Conservation (phyloP, 306 rosid genomes). For the Prinsepia uniflora region DNA sequence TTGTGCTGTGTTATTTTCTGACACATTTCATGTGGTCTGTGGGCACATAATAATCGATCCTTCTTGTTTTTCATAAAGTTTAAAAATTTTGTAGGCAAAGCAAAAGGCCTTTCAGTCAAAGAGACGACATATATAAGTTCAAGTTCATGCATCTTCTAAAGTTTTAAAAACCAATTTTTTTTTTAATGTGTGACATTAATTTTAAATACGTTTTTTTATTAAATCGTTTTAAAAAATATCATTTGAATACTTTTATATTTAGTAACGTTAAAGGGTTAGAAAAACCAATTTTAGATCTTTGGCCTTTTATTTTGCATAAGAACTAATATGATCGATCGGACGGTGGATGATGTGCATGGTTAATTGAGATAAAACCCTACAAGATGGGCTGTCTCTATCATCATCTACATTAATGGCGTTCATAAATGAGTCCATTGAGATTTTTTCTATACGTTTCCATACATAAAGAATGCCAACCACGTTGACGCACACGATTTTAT, state of each 20-base stretch:
- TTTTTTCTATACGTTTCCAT: conserved; percentile 12
- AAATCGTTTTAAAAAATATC: too few species aligned
- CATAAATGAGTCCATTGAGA: conserved; percentile 35
- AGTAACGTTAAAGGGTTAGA: too few species aligned
- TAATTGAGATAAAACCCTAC: conserved; percentile 36
- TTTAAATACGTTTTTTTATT: too few species aligned
- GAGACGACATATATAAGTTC: conserved; percentile 13
- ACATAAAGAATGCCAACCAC: too few species aligned
- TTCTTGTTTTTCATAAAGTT: conserved; percentile 34
- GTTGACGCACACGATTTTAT: too few species aligned
- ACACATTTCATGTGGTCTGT: conserved; percentile 72
- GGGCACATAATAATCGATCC: conserved; percentile 38
- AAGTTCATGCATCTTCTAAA: conserved; percentile 54
- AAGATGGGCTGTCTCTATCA: conserved; percentile 54
- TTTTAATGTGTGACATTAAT: too few species aligned
- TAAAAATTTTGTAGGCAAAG: conserved; percentile 23
- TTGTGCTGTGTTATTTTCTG: conserved; percentile 30
- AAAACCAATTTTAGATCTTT: neutral
- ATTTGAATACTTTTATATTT: too few species aligned
- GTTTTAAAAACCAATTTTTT: too few species aligned
- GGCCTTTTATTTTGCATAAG: neutral
- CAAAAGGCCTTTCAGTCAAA: conserved; percentile 31
- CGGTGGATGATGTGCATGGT: neutral
- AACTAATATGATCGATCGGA: conserved; percentile 28
- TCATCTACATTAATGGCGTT: conserved; percentile 29